Evolutionary conservation across 805 yeast genomes (phyloP).

Genomic region (Cyberlindnera euphorbiiphila): DNA sequence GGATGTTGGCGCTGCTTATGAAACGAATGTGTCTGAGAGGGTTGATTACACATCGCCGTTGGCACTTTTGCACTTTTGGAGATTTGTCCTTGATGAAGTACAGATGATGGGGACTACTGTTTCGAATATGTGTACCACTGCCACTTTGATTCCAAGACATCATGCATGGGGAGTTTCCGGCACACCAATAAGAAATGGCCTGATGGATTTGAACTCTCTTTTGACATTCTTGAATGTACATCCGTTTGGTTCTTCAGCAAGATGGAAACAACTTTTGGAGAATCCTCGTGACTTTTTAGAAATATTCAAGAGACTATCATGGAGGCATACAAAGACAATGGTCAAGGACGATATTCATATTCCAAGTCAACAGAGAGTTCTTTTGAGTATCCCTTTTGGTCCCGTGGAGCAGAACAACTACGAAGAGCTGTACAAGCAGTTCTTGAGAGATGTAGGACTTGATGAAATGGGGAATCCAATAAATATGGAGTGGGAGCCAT

Average conservation of each 20-base stretch:
- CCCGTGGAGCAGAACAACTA: slow-evolving; percentile 85
- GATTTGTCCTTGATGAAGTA: slow-evolving; percentile 89
- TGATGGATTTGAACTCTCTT: slow-evolving; percentile 67
- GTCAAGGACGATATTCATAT: slow-evolving; percentile 71
- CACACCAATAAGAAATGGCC: slow-evolving; percentile 72
- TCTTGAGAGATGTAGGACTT: slow-evolving; percentile 52
- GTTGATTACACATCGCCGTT: slow-evolving; percentile 74
- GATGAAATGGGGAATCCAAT: slow-evolving; percentile 44
- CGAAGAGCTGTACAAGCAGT: slow-evolving; percentile 56
- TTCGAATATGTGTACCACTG: slow-evolving; percentile 75
- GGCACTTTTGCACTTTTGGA: slow-evolving; percentile 78
- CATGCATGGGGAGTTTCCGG: slow-evolving; percentile 99
- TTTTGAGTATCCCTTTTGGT: slow-evolving; percentile 71
- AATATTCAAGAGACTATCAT: slow-evolving; percentile 51
- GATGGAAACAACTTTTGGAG: slow-evolving; percentile 17
- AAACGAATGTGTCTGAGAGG: slow-evolving; percentile 6
- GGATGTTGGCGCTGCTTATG: slow-evolving; percentile 11
- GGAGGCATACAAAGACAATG: slow-evolving; percentile 83
- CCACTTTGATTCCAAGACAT: slow-evolving; percentile 71
- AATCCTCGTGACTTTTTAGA: slow-evolving; percentile 37
- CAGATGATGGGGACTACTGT: slow-evolving; percentile 81
- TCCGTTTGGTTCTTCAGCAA: slow-evolving; percentile 51
- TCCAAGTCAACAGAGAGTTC: slow-evolving; percentile 72
- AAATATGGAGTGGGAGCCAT: slow-evolving; percentile 45
- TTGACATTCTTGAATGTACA: slow-evolving; percentile 59